A percentile compares a stretch with the other conserved stretches of the same genome.
phyloP scores from a whole-genome alignment of 2,329 filamentous ascomycete species.

The Exophiala oligosperma region DNA sequence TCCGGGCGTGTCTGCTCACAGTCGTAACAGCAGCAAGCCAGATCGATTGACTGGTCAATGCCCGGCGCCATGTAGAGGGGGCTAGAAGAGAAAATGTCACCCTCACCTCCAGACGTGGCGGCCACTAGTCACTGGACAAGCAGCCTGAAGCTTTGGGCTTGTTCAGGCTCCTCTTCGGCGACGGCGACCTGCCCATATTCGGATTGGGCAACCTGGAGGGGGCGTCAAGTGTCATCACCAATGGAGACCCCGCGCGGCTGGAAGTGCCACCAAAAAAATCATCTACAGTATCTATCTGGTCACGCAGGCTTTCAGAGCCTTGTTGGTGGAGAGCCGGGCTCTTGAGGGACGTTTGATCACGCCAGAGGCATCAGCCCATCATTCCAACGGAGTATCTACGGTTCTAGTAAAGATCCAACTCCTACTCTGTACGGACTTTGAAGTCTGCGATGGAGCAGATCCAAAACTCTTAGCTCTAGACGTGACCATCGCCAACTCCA shows the following conservation, averaged over 20 bases:
- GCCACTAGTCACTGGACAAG: background rate
- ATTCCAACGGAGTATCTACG: no score
- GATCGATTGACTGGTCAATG: background rate
- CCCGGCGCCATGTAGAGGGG: background rate
- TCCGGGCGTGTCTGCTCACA: background rate
- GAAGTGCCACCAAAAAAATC: background rate
- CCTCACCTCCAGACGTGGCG: background rate
- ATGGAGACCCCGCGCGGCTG: background rate
- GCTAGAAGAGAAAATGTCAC: background rate
- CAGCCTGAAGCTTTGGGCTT: background rate
- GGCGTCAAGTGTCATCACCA: background rate
- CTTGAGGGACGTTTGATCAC: background rate
- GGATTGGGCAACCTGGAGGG: background rate
- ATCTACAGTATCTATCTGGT: background rate
- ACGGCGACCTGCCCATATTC: conserved; percentile 1
- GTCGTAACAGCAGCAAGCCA: background rate
- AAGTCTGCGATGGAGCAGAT: background rate
- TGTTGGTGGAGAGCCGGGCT: background rate
- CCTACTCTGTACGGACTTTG: no score
- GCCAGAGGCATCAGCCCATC: no score
- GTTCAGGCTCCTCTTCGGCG: background rate
- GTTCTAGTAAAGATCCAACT: no score
- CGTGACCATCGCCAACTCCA: background rate
- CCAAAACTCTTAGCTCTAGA: no score
- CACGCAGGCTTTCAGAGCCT: background rate